These are phyloP conservation scores for Talaromyces marneffei DNA, from an alignment of 2,329 filamentous ascomycete species.

Conservation along the genomic window DNA sequence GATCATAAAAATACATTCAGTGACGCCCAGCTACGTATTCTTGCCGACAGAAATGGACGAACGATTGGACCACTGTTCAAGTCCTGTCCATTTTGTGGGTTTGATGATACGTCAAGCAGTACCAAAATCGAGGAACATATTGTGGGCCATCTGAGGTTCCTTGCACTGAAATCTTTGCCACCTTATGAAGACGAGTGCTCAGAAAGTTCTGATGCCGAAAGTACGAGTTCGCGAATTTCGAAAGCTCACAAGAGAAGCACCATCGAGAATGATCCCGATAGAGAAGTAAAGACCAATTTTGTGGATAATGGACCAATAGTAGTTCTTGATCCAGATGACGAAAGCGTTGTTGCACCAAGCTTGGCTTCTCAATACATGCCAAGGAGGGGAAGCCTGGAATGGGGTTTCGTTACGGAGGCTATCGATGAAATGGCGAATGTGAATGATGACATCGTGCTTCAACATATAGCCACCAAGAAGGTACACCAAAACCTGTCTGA, in stretches of 20 bases:
- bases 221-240: neutral
- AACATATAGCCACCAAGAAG: neutral
- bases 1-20: neutral
- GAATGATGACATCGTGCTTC: neutral
- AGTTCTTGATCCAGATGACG: neutral
- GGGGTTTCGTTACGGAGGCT: neutral
- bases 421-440: neutral
- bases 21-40: neutral
- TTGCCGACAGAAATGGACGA: neutral
- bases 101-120: neutral
- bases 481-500: too few relatives aligned
- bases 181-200: neutral
- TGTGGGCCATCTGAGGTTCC: slow-evolving; percentile 6
- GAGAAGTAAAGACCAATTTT: neutral
- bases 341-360: neutral
- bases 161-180: slow-evolving; percentile 10
- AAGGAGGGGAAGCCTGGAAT: neutral
- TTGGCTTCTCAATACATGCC: neutral
- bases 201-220: neutral
- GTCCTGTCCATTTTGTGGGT: slow-evolving; percentile 7
- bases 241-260: neutral
- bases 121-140: slow-evolving; percentile 4
- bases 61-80: slow-evolving; percentile 6
- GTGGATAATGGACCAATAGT: neutral
- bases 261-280: neutral